phyloP scores from a whole-genome alignment of 2,329 filamentous ascomycete genomes.

The Rhytidhysteron rufulum region DNA sequence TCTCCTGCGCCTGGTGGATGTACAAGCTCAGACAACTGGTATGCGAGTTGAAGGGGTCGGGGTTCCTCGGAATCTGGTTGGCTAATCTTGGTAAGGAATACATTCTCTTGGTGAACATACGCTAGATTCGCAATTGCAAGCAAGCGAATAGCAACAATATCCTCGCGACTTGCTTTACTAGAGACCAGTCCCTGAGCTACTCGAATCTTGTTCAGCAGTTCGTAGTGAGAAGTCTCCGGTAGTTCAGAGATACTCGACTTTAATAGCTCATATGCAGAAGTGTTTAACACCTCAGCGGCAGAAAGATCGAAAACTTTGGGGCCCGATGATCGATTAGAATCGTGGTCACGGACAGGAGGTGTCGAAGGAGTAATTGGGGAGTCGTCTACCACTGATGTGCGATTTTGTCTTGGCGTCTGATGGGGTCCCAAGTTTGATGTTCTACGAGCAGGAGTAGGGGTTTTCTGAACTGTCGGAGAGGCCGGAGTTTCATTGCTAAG shows the following conservation, averaged over 20 bases:
- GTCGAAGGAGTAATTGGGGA: slow-evolving; percentile 47
- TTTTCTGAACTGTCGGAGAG: slow-evolving; percentile 52
- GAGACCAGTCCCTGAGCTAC: slow-evolving; percentile 74
- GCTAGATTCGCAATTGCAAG: slow-evolving; percentile 87
- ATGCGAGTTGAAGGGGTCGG: slow-evolving; percentile 80
- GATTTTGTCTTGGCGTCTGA: slow-evolving; percentile 51
- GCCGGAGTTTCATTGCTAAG: slow-evolving; percentile 26
- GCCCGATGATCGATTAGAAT: slow-evolving; percentile 21
- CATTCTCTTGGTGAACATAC: slow-evolving; percentile 77
- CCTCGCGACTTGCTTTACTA: slow-evolving; percentile 64
- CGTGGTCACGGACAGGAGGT: slow-evolving; percentile 30
- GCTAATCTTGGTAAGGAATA: slow-evolving; percentile 82
- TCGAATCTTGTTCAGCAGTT: slow-evolving; percentile 78
- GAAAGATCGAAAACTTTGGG: slow-evolving; percentile 59
- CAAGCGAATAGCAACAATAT: slow-evolving; percentile 75
- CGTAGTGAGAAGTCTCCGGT: slow-evolving; percentile 72
- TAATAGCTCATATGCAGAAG: slow-evolving; percentile 41
- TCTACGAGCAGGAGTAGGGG: slow-evolving; percentile 72
- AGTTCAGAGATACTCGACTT: slow-evolving; percentile 53
- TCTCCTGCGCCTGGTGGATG: slow-evolving; percentile 73
- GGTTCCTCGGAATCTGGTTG: slow-evolving; percentile 88
- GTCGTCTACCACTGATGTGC: slow-evolving; percentile 41
- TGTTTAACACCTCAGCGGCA: slow-evolving; percentile 40
- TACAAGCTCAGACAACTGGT: slow-evolving; percentile 87
- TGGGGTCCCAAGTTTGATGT: slow-evolving; percentile 51